Evolutionary conservation across 768 basidiomycete species (phyloP), one percentile per base, ranked within the genome.

Genomic region (Pisolithus albus): DNA sequence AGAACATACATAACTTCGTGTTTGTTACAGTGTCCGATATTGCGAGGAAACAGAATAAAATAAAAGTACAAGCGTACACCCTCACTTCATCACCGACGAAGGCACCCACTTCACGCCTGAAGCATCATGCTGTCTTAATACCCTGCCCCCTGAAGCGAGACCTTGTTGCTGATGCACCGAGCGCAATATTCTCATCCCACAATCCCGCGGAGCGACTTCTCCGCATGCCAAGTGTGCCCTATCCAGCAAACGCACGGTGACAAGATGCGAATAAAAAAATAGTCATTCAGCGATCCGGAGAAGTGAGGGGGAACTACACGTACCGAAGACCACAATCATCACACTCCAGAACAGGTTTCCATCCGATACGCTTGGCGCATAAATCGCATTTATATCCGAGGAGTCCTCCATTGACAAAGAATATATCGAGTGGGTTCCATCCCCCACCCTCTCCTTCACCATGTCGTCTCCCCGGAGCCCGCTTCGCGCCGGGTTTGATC

Each of bases 171-270:
- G 62, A 51, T 61, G 61, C 50, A 47, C 55, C 39, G 62, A 54
- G 53, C 63, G 59, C 24, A 64, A 46, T 19, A 75, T 72, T 37
- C 77, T 80, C n/a, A 81, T 50, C 18, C 86, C 88, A 60, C 90
- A 92, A 65, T 92, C 84, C 49, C 76, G 73, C 9, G 90, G 89
- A 11, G 90, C 89, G 43, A 79, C 61, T 63, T 93, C 90, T 16
- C 89, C 90, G 59, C 91, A 93, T 63, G 90, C 91, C 56, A 88
- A 75, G 62, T 93, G 90, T n/a, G 86, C 79, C 59, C 89, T 88
- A 59, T 56, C 37, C 39, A 59, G 48, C 47, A 52, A 59, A 47
- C 51, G 55, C 11, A 49, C 44, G 24, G 44, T 51, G 44, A 56
- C 41, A 58, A 50, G 28, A 18, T 19, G 40, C 23, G 41, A 44